Percentiles rank a stretch among this genome's conserved stretches.
These are phyloP conservation scores for Tarenaya hassleriana DNA, from an alignment of 345 rosid species.

Conservation along the genomic window DNA sequence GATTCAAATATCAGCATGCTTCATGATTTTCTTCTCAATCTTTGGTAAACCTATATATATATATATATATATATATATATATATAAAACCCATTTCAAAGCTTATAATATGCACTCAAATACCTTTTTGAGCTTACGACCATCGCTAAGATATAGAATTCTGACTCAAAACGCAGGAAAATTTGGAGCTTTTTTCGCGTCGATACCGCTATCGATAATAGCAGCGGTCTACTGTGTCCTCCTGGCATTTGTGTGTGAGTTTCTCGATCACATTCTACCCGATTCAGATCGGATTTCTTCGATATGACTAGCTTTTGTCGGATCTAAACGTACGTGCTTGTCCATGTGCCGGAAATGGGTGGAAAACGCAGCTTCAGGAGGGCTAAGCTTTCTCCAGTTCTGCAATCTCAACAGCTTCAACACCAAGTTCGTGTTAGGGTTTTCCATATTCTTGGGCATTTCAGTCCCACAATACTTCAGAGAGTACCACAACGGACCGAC, in stretches of 20 bases:
- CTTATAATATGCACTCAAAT: no score
- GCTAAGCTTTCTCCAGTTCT: constrained; percentile 49
- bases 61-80: background rate
- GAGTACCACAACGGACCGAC: constrained; percentile 34
- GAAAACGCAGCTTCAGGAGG: constrained; percentile 43
- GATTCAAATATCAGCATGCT: constrained; percentile 62
- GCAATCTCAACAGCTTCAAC: constrained; percentile 54
- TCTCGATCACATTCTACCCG: background rate
- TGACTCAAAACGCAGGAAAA: constrained; percentile 37
- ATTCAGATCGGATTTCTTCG: background rate
- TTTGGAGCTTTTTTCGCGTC: constrained; percentile 68
- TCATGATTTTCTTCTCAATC: constrained; percentile 68
- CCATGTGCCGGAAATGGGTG: no score
- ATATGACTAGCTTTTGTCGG: no score
- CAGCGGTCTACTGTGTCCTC: constrained; percentile 48
- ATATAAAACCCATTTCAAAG: background rate
- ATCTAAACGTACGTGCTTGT: no score
- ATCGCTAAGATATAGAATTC: background rate
- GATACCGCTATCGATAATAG: constrained; percentile 53
- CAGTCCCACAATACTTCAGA: constrained; percentile 54
- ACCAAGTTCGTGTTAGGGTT: constrained; percentile 50
- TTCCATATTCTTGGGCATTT: constrained; percentile 50
- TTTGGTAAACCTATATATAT: constrained; percentile 36
- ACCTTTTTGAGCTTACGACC: no score
- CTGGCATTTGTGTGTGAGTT: constrained; percentile 53